Evolutionary conservation across 805 yeast species (phyloP).

Genomic region (Candida multigemmis): DNA sequence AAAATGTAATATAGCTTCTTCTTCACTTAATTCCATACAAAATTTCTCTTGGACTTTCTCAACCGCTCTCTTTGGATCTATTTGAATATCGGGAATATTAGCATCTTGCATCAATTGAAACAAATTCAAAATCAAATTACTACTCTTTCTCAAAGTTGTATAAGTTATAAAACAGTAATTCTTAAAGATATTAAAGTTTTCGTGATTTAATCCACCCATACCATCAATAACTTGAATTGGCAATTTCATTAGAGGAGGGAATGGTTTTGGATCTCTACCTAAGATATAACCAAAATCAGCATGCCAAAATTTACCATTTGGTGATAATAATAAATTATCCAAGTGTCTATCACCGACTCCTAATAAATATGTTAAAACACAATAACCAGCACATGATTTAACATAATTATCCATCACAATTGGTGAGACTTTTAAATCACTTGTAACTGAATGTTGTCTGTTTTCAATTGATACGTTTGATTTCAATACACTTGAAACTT

Average conservation of each 20-base stretch:
- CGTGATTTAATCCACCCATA: slow-evolving; percentile 88
- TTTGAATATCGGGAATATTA: slow-evolving; percentile 79
- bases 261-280: slow-evolving; percentile 97
- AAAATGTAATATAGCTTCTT: slow-evolving; percentile 91
- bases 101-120: slow-evolving; percentile 93
- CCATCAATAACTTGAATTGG: slow-evolving; percentile 97
- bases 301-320: slow-evolving; percentile 85
- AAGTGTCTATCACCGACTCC: slow-evolving; percentile 98
- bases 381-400: slow-evolving; percentile 93
- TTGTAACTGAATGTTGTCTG: slow-evolving; percentile 19
- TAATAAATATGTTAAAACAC: slow-evolving; percentile 86
- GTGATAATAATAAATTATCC: slow-evolving; percentile 76
- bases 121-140: slow-evolving; percentile 80
- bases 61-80: slow-evolving; percentile 80
- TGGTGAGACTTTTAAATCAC: slow-evolving; percentile 41
- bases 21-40: slow-evolving; percentile 88
- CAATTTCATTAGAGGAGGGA: slow-evolving; percentile 95
- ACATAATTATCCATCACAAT: slow-evolving; percentile 90
- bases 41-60: slow-evolving; percentile 91
- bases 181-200: slow-evolving; percentile 78
- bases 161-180: slow-evolving; percentile 93
- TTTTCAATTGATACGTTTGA: slow-evolving; percentile 4
- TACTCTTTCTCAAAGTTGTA: slow-evolving; percentile 80
- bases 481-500: slow-evolving; percentile 12
- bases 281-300: slow-evolving; percentile 96